Evolutionary conservation across 148 eudicot species (phyloP), one percentile per base, ranked within the genome.

Genomic region (Vaccinium darrowii): DNA sequence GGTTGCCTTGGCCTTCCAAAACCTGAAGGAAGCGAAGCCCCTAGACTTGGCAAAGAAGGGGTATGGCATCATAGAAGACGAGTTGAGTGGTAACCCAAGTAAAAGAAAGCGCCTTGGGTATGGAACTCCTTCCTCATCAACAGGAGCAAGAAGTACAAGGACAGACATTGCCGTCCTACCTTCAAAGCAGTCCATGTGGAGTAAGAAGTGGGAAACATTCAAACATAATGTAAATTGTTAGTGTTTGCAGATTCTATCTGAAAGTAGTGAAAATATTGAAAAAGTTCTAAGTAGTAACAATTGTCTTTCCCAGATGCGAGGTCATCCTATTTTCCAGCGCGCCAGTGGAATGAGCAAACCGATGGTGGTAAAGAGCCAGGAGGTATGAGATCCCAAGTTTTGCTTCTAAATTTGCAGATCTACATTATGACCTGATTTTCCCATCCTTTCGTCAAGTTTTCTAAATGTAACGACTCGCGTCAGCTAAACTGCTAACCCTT

Each of bases 31-130:
- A 72, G 95, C 98, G 82, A 95, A 94, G 87, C 90, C 94, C 50
- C 84, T 94, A 74, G 98, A 97, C 86, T 85, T 90, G 30, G 96
- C 93, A 25, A 97, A 91, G 90, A 97, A 94, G 89, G 96, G 98
- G 80, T 91, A 86, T 87, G 93, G 91, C 19, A 87, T 94, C 77
- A 94, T 97, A 76, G 93, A 91, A 88, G 98, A 97, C 85, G 99
- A 97, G 86, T 88, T 97, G 86, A 93, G 88, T 81, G 92, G 95
- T 71, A 94, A 90, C 67, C 91, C 98, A 76, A 91, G 71, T 76
- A 93, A 81, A 82, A 95, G 95, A 87, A 97, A 92, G 88, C 92
- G 87, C 8, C 85, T 91, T 76, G 92, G 90, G 76, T 81, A 92
- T 82, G 86, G 86, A 80, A 82, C 92, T 88, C 83, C 96, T 78